Base-by-base conservation (phyloP, 805 yeast species). In the Ogataea degrootiae region DNA sequence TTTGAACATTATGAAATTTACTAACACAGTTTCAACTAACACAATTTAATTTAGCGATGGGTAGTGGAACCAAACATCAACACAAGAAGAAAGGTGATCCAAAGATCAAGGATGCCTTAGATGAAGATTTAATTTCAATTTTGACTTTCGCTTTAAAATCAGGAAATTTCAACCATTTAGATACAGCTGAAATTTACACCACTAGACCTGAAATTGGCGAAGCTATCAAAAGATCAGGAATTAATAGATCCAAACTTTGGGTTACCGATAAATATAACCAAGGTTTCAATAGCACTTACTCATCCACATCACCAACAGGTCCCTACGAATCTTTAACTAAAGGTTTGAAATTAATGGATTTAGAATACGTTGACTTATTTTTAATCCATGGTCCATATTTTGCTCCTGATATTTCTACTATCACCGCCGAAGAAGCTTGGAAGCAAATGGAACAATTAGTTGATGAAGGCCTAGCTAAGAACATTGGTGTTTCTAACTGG, bases 171-270 rank as follows among this genome's bases (percentile, higher is more conserved):
- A 72, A 65, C 41, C 88, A 82, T 60, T 63, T 84, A 40, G 90
- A 83, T 58, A 79, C 85, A 7, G 89, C 89, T 1, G 87, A 84
- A 54, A 67, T 72, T n/a, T 84, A 84, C 62, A 72, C 77, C 21
- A 83, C 87, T 3, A 79, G 80, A 50, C 59, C 58, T 1, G 89
- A 83, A 59, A 75, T 82, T 41, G 85, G 82, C 11, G 71, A 61
- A 36, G 88, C 83, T 0, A 52, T 82, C 39, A 67, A 66, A 45
- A 57, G 64, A 38, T 61, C 75, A 0, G 77, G 75, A 7, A 51
- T 69, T 7, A 59, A 63, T 17, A 73, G 90, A 67, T 76, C 63
- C 45, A 66, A 65, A 61, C 49, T 82, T 14, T 84, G 76, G 72
- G 61, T 84, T 49, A 84, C 88, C 26, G 82, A 82, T 53, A 84